phyloP scores from a whole-genome alignment of 169 alveolate species.

The Nephromyces sp. region DNA sequence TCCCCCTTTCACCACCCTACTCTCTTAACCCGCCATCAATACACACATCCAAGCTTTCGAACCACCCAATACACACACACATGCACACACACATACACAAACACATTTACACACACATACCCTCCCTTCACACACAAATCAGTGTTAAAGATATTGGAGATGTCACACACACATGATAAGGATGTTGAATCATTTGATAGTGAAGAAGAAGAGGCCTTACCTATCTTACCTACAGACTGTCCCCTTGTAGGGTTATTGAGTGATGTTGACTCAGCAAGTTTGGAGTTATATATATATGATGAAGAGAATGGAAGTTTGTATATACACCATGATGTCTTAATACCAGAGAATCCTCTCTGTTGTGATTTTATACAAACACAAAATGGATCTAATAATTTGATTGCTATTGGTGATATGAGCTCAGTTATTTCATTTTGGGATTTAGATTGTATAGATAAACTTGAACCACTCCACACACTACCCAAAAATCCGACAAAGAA shows the following conservation, averaged over 20 bases:
- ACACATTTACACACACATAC: not conserved
- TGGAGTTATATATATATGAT: conserved; percentile 46
- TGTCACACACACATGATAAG: no score
- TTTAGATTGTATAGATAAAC: no score
- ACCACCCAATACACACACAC: not conserved
- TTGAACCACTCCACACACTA: no score
- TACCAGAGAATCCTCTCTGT: not conserved
- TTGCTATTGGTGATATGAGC: not conserved
- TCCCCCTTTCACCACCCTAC: no score
- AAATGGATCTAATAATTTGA: not conserved
- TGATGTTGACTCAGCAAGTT: conserved; percentile 37
- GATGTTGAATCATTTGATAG: conserved; percentile 23
- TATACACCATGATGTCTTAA: conserved; percentile 44
- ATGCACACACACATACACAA: not conserved
- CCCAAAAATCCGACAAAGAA: no score
- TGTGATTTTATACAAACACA: not conserved
- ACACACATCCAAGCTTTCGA: not conserved
- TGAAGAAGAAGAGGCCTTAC: conserved; percentile 43
- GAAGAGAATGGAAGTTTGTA: conserved; percentile 40
- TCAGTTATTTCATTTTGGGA: no score
- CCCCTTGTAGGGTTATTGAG: conserved; percentile 35
- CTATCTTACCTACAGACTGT: conserved; percentile 27
- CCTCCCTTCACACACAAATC: not conserved
- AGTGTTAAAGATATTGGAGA: no score
- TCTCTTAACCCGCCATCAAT: not conserved